A percentile compares a stretch with the other conserved stretches of the same genome.
Evolutionary conservation across 108 stramenopile species (phyloP).

Genomic region (Aureococcus anophagefferens): DNA sequence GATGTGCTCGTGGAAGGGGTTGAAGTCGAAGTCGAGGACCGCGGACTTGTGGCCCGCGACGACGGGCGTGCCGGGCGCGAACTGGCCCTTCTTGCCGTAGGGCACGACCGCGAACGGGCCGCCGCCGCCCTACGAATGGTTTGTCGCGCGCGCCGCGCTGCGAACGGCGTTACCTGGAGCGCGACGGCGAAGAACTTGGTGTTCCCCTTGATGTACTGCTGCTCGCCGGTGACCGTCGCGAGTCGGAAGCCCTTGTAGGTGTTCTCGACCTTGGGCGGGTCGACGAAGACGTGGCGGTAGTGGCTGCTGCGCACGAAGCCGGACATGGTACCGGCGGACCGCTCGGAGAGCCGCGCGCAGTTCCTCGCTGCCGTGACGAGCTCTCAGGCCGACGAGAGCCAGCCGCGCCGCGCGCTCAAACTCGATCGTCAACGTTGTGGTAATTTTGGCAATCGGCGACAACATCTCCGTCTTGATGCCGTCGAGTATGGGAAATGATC

Average conservation of each 20-base stretch:
- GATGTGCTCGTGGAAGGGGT: constrained; percentile 88
- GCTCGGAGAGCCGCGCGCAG: too few species aligned
- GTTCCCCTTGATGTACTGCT: constrained; percentile 97
- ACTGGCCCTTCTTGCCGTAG: constrained; percentile 73
- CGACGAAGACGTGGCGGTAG: constrained; percentile 50
- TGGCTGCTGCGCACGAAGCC: constrained; percentile 49
- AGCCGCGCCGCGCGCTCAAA: too few species aligned
- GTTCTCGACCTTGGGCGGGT: constrained; percentile 24
- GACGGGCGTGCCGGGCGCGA: constrained; percentile 60
- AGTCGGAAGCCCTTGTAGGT: constrained; percentile 39
- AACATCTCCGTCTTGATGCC: too few species aligned
- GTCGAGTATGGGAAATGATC: too few species aligned
- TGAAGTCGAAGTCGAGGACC: constrained; percentile 93
- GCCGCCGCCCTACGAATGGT: constrained; percentile 78
- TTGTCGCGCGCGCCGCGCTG: too few species aligned
- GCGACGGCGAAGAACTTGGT: constrained; percentile 93
- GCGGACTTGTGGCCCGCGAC: constrained; percentile 81
- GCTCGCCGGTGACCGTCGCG: constrained; percentile 88
- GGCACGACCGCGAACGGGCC: constrained; percentile 80
- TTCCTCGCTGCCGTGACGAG: too few species aligned
- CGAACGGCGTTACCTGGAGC: too few species aligned
- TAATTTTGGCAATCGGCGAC: too few species aligned
- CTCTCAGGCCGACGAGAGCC: too few species aligned
- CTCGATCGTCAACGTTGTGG: too few species aligned
- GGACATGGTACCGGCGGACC: constrained; percentile 35